Evolutionary conservation across 345 rosid genomes (phyloP).

Genomic region (Brassica carinata): DNA sequence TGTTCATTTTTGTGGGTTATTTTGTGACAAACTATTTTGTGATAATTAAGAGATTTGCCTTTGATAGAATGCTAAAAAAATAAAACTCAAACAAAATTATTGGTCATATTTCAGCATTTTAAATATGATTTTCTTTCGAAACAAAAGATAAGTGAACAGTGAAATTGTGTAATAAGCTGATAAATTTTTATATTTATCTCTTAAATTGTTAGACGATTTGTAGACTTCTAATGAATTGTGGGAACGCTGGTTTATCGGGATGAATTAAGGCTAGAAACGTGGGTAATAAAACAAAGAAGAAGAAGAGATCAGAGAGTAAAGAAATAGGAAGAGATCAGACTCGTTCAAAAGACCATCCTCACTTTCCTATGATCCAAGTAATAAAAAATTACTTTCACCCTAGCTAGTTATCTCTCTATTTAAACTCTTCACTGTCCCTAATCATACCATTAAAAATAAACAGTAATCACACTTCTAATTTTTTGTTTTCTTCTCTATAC

Average conservation of each 20-base stretch:
- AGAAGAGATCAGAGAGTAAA: conserved; percentile 2
- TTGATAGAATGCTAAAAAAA: neutral
- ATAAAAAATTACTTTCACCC: neutral
- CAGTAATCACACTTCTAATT: neutral
- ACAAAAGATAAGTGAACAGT: neutral
- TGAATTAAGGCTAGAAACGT: conserved; percentile 4
- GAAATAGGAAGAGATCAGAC: conserved; percentile 31
- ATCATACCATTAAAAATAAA: conserved; percentile 6
- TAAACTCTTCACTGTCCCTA: conserved; percentile 9
- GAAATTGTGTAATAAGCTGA: neutral
- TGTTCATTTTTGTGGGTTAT: too few species aligned
- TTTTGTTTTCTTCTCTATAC: conserved; percentile 28
- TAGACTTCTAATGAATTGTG: neutral
- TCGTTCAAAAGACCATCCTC: conserved; percentile 38
- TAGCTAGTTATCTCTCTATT: conserved; percentile 16
- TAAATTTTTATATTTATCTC: neutral
- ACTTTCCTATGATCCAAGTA: conserved; percentile 41
- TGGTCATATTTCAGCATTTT: neutral
- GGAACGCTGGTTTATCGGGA: conserved; percentile 23
- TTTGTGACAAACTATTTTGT: too few species aligned
- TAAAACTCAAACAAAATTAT: neutral
- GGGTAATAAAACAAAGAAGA: neutral
- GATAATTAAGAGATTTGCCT: too few species aligned
- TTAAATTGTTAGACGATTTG: neutral
- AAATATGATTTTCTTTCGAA: neutral